Evolutionary conservation across 2,329 filamentous ascomycete species (phyloP).

Genomic region (Phyllosticta paracitricarpa): DNA sequence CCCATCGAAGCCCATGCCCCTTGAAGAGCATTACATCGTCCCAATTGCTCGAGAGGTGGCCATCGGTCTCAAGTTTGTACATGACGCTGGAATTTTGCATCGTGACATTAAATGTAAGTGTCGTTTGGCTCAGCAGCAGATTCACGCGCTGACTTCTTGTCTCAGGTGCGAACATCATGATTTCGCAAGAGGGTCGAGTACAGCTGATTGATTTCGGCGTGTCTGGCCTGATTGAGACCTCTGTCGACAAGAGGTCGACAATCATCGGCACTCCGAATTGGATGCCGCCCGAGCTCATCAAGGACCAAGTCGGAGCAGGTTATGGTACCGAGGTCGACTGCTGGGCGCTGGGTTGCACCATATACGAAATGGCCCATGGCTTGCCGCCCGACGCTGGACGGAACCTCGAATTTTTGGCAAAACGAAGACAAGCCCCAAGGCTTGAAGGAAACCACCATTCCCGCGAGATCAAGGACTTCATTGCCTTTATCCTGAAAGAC

Average conservation of each 20-base stretch:
- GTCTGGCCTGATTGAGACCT: constrained; percentile 65
- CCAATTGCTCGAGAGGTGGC: constrained; percentile 55
- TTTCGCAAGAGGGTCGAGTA: constrained; percentile 65
- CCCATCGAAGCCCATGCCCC: constrained; percentile 27
- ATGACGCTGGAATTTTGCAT: constrained; percentile 58
- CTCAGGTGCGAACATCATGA: constrained; percentile 62
- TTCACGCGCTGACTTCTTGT: neutral
- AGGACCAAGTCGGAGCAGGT: constrained; percentile 31
- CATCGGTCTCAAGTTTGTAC: constrained; percentile 48
- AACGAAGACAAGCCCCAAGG: constrained; percentile 50
- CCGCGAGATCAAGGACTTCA: constrained; percentile 55
- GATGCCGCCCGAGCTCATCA: constrained; percentile 68
- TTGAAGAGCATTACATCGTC: constrained; percentile 53
- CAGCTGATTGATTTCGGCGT: constrained; percentile 82
- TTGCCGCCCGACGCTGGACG: constrained; percentile 44
- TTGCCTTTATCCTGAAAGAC: constrained; percentile 63
- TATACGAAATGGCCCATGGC: constrained; percentile 73
- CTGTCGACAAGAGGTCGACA: constrained; percentile 66
- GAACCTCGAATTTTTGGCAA: constrained; percentile 45
- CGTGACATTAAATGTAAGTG: constrained; percentile 51
- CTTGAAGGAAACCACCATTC: constrained; percentile 66
- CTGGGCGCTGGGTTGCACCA: constrained; percentile 75
- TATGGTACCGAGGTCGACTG: constrained; percentile 54
- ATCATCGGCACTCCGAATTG: constrained; percentile 77
- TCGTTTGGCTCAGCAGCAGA: neutral